Evolutionary conservation across 108 stramenopile genomes (phyloP).

Genomic region (Cyclotella cryptica): DNA sequence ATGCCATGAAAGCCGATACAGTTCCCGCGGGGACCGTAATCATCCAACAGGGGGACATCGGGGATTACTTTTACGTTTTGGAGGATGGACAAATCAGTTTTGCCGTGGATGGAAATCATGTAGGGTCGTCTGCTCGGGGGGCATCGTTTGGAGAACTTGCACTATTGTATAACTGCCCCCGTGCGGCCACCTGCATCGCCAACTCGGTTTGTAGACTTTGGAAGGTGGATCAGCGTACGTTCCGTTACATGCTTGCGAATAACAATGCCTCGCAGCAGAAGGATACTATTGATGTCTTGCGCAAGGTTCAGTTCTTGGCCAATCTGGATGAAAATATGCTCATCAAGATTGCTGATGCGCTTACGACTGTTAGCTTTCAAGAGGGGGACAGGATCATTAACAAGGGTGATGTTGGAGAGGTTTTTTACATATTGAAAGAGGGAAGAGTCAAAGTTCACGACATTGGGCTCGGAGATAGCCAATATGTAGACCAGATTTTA

Average conservation of each 20-base stretch:
- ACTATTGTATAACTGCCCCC: slow-evolving; percentile 89
- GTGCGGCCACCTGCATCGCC: slow-evolving; percentile 86
- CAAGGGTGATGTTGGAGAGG: slow-evolving; percentile 94
- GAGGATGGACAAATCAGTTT: slow-evolving; percentile 89
- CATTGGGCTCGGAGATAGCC: slow-evolving; percentile 86
- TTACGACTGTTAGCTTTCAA: slow-evolving; percentile 81
- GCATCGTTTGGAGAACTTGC: slow-evolving; percentile 92
- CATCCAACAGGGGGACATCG: slow-evolving; percentile 89
- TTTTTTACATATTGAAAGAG: slow-evolving; percentile 93
- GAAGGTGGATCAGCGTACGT: slow-evolving; percentile 89
- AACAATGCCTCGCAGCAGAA: slow-evolving; percentile 76
- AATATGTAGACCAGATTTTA: slow-evolving; percentile 69
- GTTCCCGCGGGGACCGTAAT: slow-evolving; percentile 86
- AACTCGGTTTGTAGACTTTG: slow-evolving; percentile 83
- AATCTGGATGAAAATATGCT: slow-evolving; percentile 78
- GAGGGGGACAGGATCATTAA: slow-evolving; percentile 85
- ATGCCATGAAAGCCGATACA: slow-evolving; percentile 88
- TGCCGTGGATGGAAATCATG: slow-evolving; percentile 86
- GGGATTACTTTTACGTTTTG: slow-evolving; percentile 92
- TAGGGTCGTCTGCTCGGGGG: slow-evolving; percentile 82
- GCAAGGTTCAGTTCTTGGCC: slow-evolving; percentile 72
- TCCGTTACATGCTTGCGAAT: slow-evolving; percentile 92
- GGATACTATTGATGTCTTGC: slow-evolving; percentile 51
- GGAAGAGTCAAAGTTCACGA: slow-evolving; percentile 85
- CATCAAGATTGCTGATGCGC: slow-evolving; percentile 82